Conservation (phyloP, 2,329 filamentous ascomycete genomes). For the Epichloe sp. region DNA sequence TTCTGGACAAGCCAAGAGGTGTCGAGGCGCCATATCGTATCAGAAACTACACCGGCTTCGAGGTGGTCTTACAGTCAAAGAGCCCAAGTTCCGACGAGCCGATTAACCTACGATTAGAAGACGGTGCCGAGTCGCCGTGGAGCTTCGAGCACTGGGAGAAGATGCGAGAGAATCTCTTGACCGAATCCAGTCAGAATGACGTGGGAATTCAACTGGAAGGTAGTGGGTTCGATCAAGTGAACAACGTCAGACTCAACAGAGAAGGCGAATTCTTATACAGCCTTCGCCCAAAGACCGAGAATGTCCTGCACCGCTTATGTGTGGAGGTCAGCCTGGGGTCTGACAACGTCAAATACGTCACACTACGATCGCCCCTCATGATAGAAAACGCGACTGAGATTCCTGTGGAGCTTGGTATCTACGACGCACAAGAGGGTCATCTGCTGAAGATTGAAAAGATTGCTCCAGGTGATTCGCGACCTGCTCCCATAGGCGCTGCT, state of each 20-base stretch:
- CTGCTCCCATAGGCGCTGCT: slow-evolving; percentile 82
- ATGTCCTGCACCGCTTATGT: slow-evolving; percentile 75
- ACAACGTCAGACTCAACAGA: slow-evolving; percentile 79
- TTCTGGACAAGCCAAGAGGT: slow-evolving; percentile 83
- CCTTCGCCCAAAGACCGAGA: slow-evolving; percentile 73
- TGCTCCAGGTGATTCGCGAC: slow-evolving; percentile 75
- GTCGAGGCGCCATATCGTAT: slow-evolving; percentile 88
- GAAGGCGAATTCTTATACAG: slow-evolving; percentile 89
- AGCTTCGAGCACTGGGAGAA: slow-evolving; percentile 94
- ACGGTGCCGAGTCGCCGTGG: slow-evolving; percentile 89
- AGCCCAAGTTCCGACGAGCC: slow-evolving; percentile 50
- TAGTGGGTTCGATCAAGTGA: slow-evolving; percentile 84
- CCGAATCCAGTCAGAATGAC: slow-evolving; percentile 66
- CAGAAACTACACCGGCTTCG: slow-evolving; percentile 91
- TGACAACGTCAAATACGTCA: slow-evolving; percentile 98
- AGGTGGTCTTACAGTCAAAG: slow-evolving; percentile 72
- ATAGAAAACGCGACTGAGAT: slow-evolving; percentile 97
- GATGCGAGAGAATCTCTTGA: slow-evolving; percentile 82
- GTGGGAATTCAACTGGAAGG: slow-evolving; percentile 79
- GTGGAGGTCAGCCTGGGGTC: slow-evolving; percentile 84
- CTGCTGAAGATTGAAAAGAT: slow-evolving; percentile 97
- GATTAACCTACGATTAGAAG: slow-evolving; percentile 62
- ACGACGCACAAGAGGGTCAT: slow-evolving; percentile 74
- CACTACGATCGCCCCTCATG: slow-evolving; percentile 77
- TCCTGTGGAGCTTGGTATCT: slow-evolving; percentile 84